Conservation (phyloP, 106 monocot genomes). For the Ottelia alismoides region DNA sequence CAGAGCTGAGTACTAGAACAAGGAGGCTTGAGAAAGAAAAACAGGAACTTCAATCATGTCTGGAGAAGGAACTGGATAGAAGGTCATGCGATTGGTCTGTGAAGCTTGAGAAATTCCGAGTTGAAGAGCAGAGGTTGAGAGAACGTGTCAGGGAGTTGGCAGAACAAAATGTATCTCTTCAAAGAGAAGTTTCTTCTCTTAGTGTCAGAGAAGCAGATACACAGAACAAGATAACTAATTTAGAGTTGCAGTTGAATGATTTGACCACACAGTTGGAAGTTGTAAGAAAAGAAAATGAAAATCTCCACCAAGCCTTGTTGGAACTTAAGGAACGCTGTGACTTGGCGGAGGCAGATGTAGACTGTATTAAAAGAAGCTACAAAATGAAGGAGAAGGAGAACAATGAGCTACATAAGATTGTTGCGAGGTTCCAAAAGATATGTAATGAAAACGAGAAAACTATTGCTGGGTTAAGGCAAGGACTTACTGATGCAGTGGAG, state of each 20-base stretch:
- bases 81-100: constrained; percentile 73
- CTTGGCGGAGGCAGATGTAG: constrained; percentile 33
- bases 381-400: constrained; percentile 60
- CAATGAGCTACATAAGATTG: constrained; percentile 48
- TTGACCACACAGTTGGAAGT: constrained; percentile 34
- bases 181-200: constrained; percentile 68
- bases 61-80: constrained; percentile 83
- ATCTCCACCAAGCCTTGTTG: constrained; percentile 31
- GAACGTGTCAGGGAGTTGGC: constrained; percentile 85
- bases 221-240: constrained; percentile 27
- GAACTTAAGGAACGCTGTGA: constrained; percentile 38
- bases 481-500: constrained; percentile 24
- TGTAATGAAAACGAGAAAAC: constrained; percentile 86
- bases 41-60: constrained; percentile 45
- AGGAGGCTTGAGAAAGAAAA: constrained; percentile 84
- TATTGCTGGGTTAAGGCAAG: constrained; percentile 56
- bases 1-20: constrained; percentile 55
- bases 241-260: constrained; percentile 24
- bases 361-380: constrained; percentile 30
- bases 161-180: constrained; percentile 86
- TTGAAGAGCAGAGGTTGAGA: constrained; percentile 72
- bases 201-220: constrained; percentile 34
- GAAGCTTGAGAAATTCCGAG: constrained; percentile 61
- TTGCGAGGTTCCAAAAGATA: constrained; percentile 45
- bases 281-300: constrained; percentile 25